A percentile compares a stretch with the other conserved stretches of the same genome.
Evolutionary conservation across 345 rosid species (phyloP).

Genomic region (Schrenkiella parvula): DNA sequence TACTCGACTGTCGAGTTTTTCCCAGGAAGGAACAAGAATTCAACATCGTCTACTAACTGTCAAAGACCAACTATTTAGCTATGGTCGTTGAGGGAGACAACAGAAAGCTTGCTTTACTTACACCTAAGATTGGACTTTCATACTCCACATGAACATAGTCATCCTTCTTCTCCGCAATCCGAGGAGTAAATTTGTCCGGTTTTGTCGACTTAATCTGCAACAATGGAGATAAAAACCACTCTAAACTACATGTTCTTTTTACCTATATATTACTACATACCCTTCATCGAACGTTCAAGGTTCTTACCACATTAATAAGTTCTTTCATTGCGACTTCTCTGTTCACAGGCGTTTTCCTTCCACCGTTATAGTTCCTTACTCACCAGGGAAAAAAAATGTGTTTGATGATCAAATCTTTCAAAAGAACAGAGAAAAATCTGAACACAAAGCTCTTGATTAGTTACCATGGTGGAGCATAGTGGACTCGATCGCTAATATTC

Average conservation of each 20-base stretch:
- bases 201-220: constrained; percentile 62
- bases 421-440: not conserved
- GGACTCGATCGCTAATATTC: constrained; percentile 54
- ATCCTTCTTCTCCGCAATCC: constrained; percentile 55
- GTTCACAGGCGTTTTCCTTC: constrained; percentile 53
- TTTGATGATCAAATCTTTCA: not conserved
- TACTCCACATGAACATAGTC: constrained; percentile 78
- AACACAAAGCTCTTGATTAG: not conserved
- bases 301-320: constrained; percentile 72
- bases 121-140: constrained; percentile 77
- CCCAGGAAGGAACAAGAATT: constrained; percentile 76
- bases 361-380: constrained; percentile 75
- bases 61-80: not conserved
- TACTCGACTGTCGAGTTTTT: constrained; percentile 64
- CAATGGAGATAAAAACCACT: not conserved
- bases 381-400: not conserved
- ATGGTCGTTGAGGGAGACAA: not conserved
- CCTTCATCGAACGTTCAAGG: not conserved
- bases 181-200: constrained; percentile 67
- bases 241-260: not conserved
- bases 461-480: constrained; percentile 84
- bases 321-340: constrained; percentile 69
- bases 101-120: constrained; percentile 12
- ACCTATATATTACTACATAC: not conserved
- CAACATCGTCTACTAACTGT: constrained; percentile 81